These are phyloP conservation scores for Geum urbanum DNA, from an alignment of 306 rosid genomes.

Conservation along the genomic window DNA sequence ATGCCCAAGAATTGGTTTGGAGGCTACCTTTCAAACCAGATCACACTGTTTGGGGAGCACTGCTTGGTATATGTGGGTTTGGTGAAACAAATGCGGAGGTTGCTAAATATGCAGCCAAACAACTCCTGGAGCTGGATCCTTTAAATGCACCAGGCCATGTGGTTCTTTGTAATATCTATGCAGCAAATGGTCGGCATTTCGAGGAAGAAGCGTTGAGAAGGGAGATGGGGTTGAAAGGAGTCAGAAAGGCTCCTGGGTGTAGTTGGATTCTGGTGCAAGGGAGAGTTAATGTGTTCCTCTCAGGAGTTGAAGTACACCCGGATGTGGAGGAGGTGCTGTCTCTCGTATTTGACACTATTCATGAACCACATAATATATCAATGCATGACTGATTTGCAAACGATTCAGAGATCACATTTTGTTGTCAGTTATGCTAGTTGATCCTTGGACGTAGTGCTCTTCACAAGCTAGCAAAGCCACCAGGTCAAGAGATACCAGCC, in stretches of 20 bases:
- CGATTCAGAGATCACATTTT: not conserved
- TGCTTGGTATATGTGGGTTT: conserved; percentile 58
- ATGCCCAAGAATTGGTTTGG: conserved; percentile 58
- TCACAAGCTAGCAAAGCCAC: too few species aligned
- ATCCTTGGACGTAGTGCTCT: too few species aligned
- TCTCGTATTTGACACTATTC: conserved; percentile 9
- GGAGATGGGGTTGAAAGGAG: conserved; percentile 64
- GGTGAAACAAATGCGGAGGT: conserved; percentile 39
- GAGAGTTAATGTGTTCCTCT: conserved; percentile 38
- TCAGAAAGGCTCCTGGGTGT: conserved; percentile 68
- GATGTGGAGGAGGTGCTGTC: conserved; percentile 31
- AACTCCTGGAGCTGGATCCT: conserved; percentile 56
- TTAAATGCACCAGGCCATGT: conserved; percentile 65
- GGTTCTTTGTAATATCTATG: conserved; percentile 57
- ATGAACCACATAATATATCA: conserved; percentile 16
- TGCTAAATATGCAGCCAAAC: conserved; percentile 52
- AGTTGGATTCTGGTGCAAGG: conserved; percentile 69
- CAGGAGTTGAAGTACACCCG: conserved; percentile 43
- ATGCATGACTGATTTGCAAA: not conserved
- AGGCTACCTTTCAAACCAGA: conserved; percentile 56
- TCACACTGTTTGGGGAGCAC: conserved; percentile 62
- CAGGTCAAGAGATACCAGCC: too few species aligned
- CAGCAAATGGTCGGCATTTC: conserved; percentile 41
- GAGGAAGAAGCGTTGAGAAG: conserved; percentile 55
- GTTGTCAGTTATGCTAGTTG: not conserved